A percentile compares a stretch with the other conserved stretches of the same genome.
Evolutionary conservation across 1,284 basidiomycete species (phyloP).

Genomic region (Sutorius eximius): DNA sequence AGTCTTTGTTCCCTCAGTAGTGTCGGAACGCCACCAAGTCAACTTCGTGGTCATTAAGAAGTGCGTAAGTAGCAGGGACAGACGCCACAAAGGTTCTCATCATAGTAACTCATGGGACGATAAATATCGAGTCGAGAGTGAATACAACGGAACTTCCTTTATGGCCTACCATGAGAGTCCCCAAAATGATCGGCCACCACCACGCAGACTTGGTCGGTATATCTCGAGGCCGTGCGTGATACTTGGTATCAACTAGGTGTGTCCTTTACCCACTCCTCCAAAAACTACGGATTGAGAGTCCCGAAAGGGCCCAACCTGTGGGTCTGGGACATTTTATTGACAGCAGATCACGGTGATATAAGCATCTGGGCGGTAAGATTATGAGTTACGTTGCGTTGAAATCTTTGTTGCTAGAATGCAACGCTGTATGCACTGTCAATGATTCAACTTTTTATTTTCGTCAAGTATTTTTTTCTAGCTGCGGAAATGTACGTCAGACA

Average conservation of each 20-base stretch:
- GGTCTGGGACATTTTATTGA: conserved; percentile 9
- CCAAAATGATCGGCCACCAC: conserved; percentile 1
- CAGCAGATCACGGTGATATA: conserved; percentile 17
- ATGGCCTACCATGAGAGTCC: not conserved
- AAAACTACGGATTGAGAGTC: not conserved
- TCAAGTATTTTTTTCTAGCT: not conserved
- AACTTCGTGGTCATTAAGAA: not conserved
- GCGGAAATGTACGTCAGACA: too few species aligned
- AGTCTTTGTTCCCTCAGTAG: not conserved
- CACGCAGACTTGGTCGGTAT: conserved; percentile 6
- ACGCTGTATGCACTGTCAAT: conserved; percentile 13
- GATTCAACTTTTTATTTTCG: conserved; percentile 19
- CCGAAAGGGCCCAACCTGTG: not conserved
- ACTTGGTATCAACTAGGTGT: conserved; percentile 15
- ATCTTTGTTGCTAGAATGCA: conserved; percentile 12
- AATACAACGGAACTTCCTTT: not conserved
- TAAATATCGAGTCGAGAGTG: not conserved
- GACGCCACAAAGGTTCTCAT: conserved; percentile 6
- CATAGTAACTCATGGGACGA: not conserved
- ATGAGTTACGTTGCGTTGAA: not conserved
- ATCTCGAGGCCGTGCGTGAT: conserved; percentile 6
- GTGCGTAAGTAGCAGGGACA: not conserved
- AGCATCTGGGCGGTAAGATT: conserved; percentile 24
- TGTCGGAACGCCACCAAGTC: not conserved
- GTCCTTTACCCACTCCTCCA: not conserved